Conservation (phyloP, 768 basidiomycete species). For the Russula vinacea region DNA sequence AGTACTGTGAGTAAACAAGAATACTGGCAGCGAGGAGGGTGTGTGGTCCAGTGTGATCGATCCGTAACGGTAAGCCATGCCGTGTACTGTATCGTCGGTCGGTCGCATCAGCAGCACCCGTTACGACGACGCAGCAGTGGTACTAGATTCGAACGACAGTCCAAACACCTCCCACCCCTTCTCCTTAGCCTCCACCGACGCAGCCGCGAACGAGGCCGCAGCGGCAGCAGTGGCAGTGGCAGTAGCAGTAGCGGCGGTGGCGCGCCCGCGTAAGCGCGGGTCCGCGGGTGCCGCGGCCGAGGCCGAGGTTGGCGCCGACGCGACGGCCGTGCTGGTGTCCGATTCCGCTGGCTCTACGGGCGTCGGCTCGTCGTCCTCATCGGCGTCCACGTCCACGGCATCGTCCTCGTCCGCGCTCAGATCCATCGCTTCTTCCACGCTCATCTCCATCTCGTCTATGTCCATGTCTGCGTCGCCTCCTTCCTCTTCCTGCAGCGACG, state of each 20-base stretch:
- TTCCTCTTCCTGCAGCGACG: constrained; percentile 9
- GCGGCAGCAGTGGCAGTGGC: not conserved
- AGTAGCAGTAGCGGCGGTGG: not conserved
- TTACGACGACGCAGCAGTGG: constrained; percentile 6
- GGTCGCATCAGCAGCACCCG: not conserved
- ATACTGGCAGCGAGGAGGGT: not conserved
- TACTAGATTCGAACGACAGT: constrained; percentile 1
- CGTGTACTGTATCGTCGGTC: not conserved
- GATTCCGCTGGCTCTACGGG: constrained; percentile 6
- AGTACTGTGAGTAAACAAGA: not conserved
- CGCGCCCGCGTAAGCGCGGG: constrained; percentile 23
- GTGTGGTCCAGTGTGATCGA: not conserved
- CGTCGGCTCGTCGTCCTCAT: constrained; percentile 27
- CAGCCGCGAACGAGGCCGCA: not conserved
- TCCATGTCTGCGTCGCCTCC: constrained; percentile 33
- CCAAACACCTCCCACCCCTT: constrained; percentile 39
- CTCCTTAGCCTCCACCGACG: constrained; percentile 5
- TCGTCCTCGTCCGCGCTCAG: constrained; percentile 29
- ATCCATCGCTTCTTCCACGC: constrained; percentile 34
- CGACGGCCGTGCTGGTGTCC: constrained; percentile 22
- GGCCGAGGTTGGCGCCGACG: not conserved
- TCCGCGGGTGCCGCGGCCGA: constrained; percentile 8
- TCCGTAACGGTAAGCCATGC: not conserved
- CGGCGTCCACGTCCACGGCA: not conserved
- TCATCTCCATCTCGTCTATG: constrained; percentile 32